Evolutionary conservation across 2,329 filamentous ascomycete genomes (phyloP), one percentile per base, ranked within the genome.

Genomic region (Fusarium graminum): DNA sequence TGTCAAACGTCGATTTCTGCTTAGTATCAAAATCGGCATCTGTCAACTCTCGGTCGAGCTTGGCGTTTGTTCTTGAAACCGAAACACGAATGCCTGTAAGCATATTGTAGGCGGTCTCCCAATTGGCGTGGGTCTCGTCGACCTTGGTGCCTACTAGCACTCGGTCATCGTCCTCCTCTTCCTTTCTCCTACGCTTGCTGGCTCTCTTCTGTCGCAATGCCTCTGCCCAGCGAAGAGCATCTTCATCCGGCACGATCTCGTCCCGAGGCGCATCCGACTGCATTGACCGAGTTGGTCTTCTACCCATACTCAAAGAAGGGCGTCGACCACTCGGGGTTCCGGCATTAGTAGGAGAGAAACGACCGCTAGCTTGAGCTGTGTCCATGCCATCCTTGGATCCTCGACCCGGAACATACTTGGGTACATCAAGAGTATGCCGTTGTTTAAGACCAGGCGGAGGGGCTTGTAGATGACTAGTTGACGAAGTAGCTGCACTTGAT

Each of bases 71-170:
- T 73, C 95, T 87, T 66, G 94, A 98, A 26, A 99, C 95, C 41
- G 93, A 94, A 73, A 98, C 97, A 55, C 95, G 93, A 76, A 99
- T 99, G 66, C 95, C 95, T 38, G 95, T 99, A 81, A 99, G 86
- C 95, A 99, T 99, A 80, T 99, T 99, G 83, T 99, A 99, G 59
- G 95, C 95, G 3, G 93, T 97, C 42, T 97, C 93, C 90, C 92
- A 99, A 78, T 98, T 98, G 70, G 93, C 92, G 78, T 99, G 95
- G 74, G 92, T 92, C 81, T 98, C 94, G 76, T 99, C 95, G 51
- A 99, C 95, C 81, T 97, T 98, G 59, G 93, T 99, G 60, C 95
- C 95, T 17, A 99, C 94, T 30, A 98, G 86, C 11, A 99, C 94
- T 64, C 94, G 88, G 73, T 98, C 94, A 63, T 98, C 95, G 68